Base-by-base conservation (phyloP, 305 asterid genomes). In the Ajuga reptans region DNA sequence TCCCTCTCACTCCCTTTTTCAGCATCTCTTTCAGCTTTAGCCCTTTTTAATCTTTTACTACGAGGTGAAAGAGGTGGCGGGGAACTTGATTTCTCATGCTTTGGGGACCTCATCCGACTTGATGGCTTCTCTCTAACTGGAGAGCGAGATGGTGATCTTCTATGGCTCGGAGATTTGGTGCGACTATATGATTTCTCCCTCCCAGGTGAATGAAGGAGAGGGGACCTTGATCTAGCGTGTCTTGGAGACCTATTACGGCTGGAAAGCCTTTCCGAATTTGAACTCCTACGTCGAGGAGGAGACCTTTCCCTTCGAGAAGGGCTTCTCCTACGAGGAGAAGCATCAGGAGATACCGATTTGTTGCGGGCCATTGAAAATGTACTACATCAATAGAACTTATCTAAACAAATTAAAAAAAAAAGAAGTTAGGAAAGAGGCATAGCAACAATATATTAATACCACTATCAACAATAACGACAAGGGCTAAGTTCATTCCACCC, bases 41-140 rank as follows among this genome's bases (percentile, higher is more conserved):
- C 85, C 74, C 87, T 78, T 72, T 71, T 83, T 72, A 88, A 79
- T 78, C 96, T 83, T 77, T 78, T 89, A 71, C 90, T 84, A 39
- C 84, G 89, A 2, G 96, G 96, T 29, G 96, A 93, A 66, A 59
- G 68, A 24, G 83, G 81, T 54, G 78, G 78, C 18, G 95, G 84
- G 15, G 94, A 83, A 76, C 78, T 82, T 3, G 85, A 80, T 56
- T 75, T 79, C 68, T 78, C 72, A 27, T 15, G 85, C 72, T 72
- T 84, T 2, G 88, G 88, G 9, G 91, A 83, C 79, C 84, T 78
- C 1, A 56, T 47, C 45, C 76, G 82, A 58, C 66, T 72, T 42
- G 89, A 72, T 41, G 84, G 65, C 61, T 72, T 87, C 70, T 79
- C 86, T 80, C 79, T 78, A 24, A 71, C 70, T 49, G 91, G 89